A percentile compares a stretch with the other conserved stretches of the same genome.
phyloP scores from a whole-genome alignment of 2,329 filamentous ascomycete species.

The Pseudogymnoascus sp. region DNA sequence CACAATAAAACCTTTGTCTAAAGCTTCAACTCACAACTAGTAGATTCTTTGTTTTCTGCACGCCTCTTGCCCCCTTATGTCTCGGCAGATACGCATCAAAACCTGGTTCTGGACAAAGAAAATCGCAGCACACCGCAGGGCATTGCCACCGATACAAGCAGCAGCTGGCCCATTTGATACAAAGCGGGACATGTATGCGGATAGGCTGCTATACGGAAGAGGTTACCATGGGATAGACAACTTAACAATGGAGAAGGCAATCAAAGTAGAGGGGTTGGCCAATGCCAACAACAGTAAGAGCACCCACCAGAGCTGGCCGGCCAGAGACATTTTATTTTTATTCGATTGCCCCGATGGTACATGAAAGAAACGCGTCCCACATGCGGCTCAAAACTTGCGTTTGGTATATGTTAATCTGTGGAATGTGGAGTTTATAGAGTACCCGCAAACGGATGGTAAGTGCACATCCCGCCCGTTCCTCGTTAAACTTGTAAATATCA shows the following conservation, averaged over 20 bases:
- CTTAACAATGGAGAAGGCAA: background rate
- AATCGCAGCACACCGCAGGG: background rate
- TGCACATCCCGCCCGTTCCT: background rate
- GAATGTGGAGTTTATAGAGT: background rate
- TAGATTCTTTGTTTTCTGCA: conserved; percentile 5
- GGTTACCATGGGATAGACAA: background rate
- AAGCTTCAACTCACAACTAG: background rate
- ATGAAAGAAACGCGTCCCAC: background rate
- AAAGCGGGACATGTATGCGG: background rate
- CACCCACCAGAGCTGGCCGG: background rate
- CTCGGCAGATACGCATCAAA: background rate
- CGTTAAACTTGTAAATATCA: conserved; percentile 1
- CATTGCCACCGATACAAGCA: background rate
- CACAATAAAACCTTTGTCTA: conserved; percentile 5
- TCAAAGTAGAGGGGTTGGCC: background rate
- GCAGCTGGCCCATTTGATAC: background rate
- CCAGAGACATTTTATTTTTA: conserved; percentile 3
- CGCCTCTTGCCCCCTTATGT: background rate
- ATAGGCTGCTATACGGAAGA: background rate
- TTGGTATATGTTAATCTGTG: background rate
- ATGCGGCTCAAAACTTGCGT: background rate
- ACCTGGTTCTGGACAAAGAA: conserved; percentile 5
- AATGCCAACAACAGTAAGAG: background rate
- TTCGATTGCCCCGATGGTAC: background rate
- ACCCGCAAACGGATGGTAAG: conserved; percentile 4